Evolutionary conservation across 176 grass and related monocot genomes (phyloP).

Genomic region (Tuctoria greenei): DNA sequence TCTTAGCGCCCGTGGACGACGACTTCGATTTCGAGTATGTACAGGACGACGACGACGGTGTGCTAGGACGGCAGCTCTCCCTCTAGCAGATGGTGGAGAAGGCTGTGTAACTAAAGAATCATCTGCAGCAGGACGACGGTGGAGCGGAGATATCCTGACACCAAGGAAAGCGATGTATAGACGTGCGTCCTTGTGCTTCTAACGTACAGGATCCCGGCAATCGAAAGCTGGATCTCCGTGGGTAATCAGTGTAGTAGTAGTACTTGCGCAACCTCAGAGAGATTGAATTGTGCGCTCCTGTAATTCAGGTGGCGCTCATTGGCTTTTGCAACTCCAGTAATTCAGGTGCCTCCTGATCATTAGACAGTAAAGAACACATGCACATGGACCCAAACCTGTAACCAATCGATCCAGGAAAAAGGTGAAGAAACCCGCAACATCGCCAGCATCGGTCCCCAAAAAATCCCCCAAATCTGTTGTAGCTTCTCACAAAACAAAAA

Average conservation of each 20-base stretch:
- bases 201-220: conserved; percentile 19
- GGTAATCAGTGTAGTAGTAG: background rate
- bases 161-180: conserved; percentile 33
- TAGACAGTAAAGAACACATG: background rate
- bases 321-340: conserved; percentile 2
- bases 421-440: background rate
- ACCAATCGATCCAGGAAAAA: too few species aligned
- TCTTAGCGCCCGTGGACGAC: conserved; percentile 42
- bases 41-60: conserved; percentile 19
- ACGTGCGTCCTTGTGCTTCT: background rate
- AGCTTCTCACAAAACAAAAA: too few species aligned
- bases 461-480: too few species aligned
- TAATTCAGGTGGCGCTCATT: conserved; percentile 1
- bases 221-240: background rate
- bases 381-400: too few species aligned
- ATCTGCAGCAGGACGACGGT: background rate
- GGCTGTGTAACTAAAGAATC: background rate
- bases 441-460: background rate
- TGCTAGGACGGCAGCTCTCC: conserved; percentile 41
- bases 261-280: background rate
- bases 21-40: conserved; percentile 46
- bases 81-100: conserved; percentile 15
- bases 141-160: background rate
- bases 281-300: conserved; percentile 5
- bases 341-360: background rate